phyloP scores from a whole-genome alignment of 139 green algal genomes.

The Chlamydomonas asymmetrica region DNA sequence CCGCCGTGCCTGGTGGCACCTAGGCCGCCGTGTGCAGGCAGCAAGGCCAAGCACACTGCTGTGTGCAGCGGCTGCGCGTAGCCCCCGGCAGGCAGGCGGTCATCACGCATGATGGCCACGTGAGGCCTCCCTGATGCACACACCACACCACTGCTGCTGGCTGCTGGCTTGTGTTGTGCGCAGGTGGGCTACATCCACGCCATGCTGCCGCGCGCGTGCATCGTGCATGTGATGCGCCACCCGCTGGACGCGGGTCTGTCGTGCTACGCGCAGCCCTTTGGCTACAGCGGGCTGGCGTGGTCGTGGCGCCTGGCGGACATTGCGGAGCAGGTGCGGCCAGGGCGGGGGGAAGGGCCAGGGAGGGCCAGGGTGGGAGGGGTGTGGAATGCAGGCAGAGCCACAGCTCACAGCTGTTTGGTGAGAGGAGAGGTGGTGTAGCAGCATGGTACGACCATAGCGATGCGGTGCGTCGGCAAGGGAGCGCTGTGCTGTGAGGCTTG shows the following conservation, averaged over 20 bases:
- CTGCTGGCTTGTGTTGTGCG: slow-evolving; percentile 4
- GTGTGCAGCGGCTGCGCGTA: too few relatives aligned
- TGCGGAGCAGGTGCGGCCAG: slow-evolving; percentile 19
- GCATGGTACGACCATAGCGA: neutral
- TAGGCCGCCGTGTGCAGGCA: too few relatives aligned
- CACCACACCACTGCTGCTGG: neutral
- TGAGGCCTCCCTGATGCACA: neutral
- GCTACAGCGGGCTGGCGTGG: slow-evolving; percentile 60
- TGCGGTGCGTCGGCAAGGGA: neutral
- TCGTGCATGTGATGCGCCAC: slow-evolving; percentile 70
- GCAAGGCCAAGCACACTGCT: too few relatives aligned
- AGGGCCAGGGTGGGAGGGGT: too few relatives aligned
- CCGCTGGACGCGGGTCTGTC: slow-evolving; percentile 69
- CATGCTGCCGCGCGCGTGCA: slow-evolving; percentile 64
- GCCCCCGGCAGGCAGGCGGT: too few relatives aligned
- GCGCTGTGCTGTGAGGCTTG: too few relatives aligned
- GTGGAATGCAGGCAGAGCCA: too few relatives aligned
- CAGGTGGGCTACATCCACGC: slow-evolving; percentile 74
- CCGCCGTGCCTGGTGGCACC: too few relatives aligned
- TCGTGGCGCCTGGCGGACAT: slow-evolving; percentile 55
- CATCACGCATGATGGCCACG: too few relatives aligned
- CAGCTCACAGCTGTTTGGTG: neutral
- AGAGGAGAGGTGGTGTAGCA: neutral
- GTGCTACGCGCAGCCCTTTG: slow-evolving; percentile 78
- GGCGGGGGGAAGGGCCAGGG: neutral